phyloP scores from a whole-genome alignment of 148 eudicot genomes.

The Spergularia marina region DNA sequence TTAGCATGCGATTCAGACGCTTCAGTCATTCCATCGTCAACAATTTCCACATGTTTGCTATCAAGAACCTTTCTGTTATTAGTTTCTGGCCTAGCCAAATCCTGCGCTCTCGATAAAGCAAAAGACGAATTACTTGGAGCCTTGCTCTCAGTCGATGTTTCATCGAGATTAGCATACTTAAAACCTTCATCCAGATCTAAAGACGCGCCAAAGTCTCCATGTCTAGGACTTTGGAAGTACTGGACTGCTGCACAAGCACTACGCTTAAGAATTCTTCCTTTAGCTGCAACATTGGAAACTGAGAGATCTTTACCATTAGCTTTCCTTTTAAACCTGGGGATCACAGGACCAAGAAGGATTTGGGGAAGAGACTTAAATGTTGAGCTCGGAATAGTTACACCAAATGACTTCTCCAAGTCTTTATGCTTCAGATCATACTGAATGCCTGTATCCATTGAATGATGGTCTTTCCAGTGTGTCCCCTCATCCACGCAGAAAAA shows the following conservation, averaged over 20 bases:
- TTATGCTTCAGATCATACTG: slow-evolving; percentile 94
- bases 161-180: slow-evolving; percentile 14
- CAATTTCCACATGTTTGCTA: slow-evolving; percentile 15
- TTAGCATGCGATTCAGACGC: slow-evolving; percentile 28
- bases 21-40: slow-evolving; percentile 31
- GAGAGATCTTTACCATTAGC: slow-evolving; percentile 53
- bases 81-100: slow-evolving; percentile 19
- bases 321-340: slow-evolving; percentile 67
- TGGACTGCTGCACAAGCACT: slow-evolving; percentile 76
- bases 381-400: slow-evolving; percentile 55
- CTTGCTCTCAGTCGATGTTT: slow-evolving; percentile 18
- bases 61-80: slow-evolving; percentile 27
- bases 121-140: slow-evolving; percentile 16
- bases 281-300: slow-evolving; percentile 40
- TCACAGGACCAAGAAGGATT: slow-evolving; percentile 52
- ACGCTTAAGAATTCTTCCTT: slow-evolving; percentile 70
- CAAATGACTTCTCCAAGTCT: slow-evolving; percentile 93
- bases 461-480: slow-evolving; percentile 79
- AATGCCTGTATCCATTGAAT: slow-evolving; percentile 83
- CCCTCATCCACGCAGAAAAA: slow-evolving; percentile 60
- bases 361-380: slow-evolving; percentile 53
- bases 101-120: slow-evolving; percentile 20
- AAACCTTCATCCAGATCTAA: slow-evolving; percentile 28
- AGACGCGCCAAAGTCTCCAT: slow-evolving; percentile 31
- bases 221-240: slow-evolving; percentile 46